These are phyloP conservation scores for Geranomyces michiganensis DNA, from an alignment of 192 early-diverging fungal species.

Conservation along the genomic window DNA sequence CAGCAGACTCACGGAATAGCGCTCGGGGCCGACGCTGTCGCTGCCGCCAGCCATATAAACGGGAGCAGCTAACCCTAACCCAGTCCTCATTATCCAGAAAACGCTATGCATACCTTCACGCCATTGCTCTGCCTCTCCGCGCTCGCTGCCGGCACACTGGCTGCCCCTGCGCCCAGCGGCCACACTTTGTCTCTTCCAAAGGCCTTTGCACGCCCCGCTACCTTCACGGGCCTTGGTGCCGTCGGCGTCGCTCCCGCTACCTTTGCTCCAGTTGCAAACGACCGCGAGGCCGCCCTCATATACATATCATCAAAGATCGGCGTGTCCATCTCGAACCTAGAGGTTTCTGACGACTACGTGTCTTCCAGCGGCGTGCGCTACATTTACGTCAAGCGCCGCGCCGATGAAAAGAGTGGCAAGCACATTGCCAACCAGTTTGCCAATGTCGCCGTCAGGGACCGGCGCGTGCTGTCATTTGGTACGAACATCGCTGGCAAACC, in stretches of 20 bases:
- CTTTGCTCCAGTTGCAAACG: not conserved
- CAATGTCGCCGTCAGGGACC: slow-evolving; percentile 26
- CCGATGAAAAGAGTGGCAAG: not conserved
- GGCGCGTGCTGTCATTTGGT: slow-evolving; percentile 19
- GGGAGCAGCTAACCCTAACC: no score
- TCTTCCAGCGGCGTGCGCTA: not conserved
- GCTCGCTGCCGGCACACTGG: not conserved
- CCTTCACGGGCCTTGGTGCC: not conserved
- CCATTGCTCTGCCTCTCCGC: not conserved
- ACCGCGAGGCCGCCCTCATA: slow-evolving; percentile 2
- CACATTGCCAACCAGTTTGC: slow-evolving; percentile 23
- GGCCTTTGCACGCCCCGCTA: not conserved
- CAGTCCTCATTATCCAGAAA: no score
- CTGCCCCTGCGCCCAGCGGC: not conserved
- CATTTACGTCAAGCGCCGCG: slow-evolving; percentile 13
- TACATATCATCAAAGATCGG: slow-evolving; percentile 5
- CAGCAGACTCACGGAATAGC: no score
- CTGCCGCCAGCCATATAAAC: no score
- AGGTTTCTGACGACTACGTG: slow-evolving; percentile 8
- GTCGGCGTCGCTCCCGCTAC: not conserved
- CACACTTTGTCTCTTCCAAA: not conserved
- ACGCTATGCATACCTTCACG: no score
- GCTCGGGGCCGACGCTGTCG: no score
- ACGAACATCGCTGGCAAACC: not conserved
- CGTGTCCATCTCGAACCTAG: not conserved